These are phyloP conservation scores for Xylaria intraflava DNA, from an alignment of 495 filamentous ascomycete genomes.

Conservation along the genomic window DNA sequence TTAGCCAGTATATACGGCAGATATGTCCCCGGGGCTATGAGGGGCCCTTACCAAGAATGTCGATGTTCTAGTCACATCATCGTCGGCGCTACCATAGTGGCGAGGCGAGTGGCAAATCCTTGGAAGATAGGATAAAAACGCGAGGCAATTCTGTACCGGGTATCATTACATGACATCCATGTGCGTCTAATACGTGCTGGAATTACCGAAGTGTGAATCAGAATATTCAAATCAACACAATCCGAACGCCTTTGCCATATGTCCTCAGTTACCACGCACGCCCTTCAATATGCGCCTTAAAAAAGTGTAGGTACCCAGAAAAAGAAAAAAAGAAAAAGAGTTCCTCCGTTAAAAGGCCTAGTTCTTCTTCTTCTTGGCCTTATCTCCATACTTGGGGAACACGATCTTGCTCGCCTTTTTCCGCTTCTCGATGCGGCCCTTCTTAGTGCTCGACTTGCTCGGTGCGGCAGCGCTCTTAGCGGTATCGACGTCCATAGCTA, in stretches of 20 bases:
- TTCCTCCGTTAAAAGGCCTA: neutral
- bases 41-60: neutral
- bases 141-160: neutral
- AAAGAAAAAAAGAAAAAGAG: no score
- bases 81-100: neutral
- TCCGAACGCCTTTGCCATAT: conserved; percentile 12
- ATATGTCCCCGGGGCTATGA: neutral
- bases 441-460: conserved; percentile 31
- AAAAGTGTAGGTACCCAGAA: neutral
- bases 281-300: neutral
- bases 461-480: conserved; percentile 22
- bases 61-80: neutral
- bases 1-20: neutral
- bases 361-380: conserved; percentile 36
- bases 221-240: neutral
- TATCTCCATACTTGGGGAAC: conserved; percentile 46
- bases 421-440: conserved; percentile 35
- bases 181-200: conserved; percentile 15
- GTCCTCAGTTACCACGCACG: conserved; percentile 1
- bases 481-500: conserved; percentile 44
- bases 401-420: conserved; percentile 47
- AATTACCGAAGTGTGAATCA: conserved; percentile 1
- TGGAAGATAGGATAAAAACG: neutral
- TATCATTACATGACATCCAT: conserved; percentile 14
- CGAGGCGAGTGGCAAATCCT: neutral